Base-by-base conservation (phyloP, 805 yeast species). In the Kurtzmaniella cleridarum region DNA sequence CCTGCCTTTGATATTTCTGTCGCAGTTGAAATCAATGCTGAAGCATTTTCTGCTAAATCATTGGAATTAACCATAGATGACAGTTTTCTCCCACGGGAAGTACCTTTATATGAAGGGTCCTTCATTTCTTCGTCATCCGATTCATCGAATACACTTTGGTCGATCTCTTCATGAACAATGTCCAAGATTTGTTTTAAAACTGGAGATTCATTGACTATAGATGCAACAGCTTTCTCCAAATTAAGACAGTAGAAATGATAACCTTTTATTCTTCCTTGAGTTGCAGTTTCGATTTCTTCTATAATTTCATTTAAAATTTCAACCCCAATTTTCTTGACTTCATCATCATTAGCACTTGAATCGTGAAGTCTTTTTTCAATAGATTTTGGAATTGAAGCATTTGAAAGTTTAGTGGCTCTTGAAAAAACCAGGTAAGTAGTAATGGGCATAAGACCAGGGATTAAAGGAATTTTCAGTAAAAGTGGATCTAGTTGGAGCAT, bases 171-270 rank as follows among this genome's bases (percentile, higher is more conserved):
- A 24, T 39, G 42, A 14, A 48, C 49, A 27, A 58, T 68, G 32
- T 76, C 59, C 24, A 79, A 71, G 32, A 70, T 61, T 14, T 70
- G 64, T 23, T 41, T 45, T 42, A 86, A 63, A 12, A 80, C 62
- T 3, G 72, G 61, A 0, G 89, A 78, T 24, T 69, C 69, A 37
- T 82, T 80, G 5, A 93, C 76, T 31, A 93, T 80, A 46, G 84
- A 83, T 1, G 96, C 96, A 31, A 89, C 81, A 1, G 96, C 85
- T 55, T 88, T 88, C 60, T 93, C 98, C 56, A 93, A 71, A 57
- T 93, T 93, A 48, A 93, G 73, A 0, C 96, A 85, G 58, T 91
- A 93, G 60, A 93, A 89, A 59, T 93, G 98, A 65, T 84, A 83
- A 2, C 96, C 95, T 44, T 76, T 77, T n/a, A 84, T 66, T 34